Evolutionary conservation across 108 stramenopile genomes (phyloP).

Genomic region (Nitzschia sp.): DNA sequence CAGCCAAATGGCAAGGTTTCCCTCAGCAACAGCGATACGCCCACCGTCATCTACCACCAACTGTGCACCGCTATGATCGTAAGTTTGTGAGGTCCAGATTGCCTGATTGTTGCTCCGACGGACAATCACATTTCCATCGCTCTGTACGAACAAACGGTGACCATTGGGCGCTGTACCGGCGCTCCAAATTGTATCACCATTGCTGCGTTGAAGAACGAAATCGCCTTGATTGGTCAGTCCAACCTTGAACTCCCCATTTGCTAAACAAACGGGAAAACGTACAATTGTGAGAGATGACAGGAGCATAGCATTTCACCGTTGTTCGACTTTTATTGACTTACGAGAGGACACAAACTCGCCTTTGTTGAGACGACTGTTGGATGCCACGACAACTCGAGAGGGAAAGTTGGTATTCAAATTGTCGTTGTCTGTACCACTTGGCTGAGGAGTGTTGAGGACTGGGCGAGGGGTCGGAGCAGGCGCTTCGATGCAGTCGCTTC

Average conservation of each 20-base stretch:
- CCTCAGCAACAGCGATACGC: constrained; percentile 23
- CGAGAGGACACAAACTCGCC: constrained; percentile 26
- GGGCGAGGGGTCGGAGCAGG: constrained; percentile 1
- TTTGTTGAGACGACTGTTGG: constrained; percentile 5
- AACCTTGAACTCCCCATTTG: constrained; percentile 17
- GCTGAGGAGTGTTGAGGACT: not conserved
- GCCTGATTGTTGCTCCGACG: constrained; percentile 7
- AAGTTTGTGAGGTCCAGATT: constrained; percentile 23
- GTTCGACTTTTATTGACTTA: no score
- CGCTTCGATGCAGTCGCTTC: constrained; percentile 1
- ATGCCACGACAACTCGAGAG: not conserved
- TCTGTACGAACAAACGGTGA: constrained; percentile 16
- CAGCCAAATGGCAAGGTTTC: constrained; percentile 24
- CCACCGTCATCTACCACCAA: constrained; percentile 29
- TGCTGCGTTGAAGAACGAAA: constrained; percentile 15
- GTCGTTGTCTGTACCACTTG: not conserved
- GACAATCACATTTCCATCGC: constrained; percentile 36
- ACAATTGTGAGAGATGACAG: not conserved
- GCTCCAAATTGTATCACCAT: constrained; percentile 18
- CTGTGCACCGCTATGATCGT: constrained; percentile 19
- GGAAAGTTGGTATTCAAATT: not conserved
- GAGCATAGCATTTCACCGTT: no score
- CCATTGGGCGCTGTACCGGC: constrained; percentile 10
- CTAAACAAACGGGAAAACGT: not conserved
- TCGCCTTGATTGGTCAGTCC: constrained; percentile 13